These are phyloP conservation scores for Epichloe festucae DNA, from an alignment of 2,329 filamentous ascomycete species.

Conservation along the genomic window DNA sequence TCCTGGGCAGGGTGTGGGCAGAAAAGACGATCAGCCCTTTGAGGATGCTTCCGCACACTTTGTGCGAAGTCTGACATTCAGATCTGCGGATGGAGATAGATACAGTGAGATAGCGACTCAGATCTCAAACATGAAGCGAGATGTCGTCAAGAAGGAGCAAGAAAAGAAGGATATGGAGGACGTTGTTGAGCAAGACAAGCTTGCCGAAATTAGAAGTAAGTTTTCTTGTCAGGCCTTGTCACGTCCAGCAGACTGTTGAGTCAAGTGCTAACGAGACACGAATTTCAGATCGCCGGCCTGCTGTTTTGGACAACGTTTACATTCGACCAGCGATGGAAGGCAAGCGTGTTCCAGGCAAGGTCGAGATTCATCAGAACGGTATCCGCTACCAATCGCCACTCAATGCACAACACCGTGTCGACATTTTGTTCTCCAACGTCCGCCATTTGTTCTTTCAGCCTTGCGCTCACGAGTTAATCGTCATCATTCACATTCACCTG, in stretches of 20 bases:
- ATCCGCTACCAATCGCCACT: conserved; percentile 81
- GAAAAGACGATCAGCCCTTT: conserved; percentile 95
- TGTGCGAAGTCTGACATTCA: conserved; percentile 86
- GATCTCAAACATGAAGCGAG: conserved; percentile 93
- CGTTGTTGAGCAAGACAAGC: conserved; percentile 96
- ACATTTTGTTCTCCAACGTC: conserved; percentile 95
- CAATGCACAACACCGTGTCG: conserved; percentile 70
- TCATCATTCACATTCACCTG: conserved; percentile 94
- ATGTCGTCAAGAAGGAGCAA: conserved; percentile 81
- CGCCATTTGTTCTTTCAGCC: conserved; percentile 99
- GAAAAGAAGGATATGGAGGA: conserved; percentile 99
- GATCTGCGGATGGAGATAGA: conserved; percentile 76
- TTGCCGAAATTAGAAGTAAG: conserved; percentile 84
- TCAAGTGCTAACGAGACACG: not conserved
- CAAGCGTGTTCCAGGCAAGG: conserved; percentile 88
- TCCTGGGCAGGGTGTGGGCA: conserved; percentile 88
- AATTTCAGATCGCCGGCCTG: conserved; percentile 64
- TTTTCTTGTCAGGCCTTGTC: not conserved
- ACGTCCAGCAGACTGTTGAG: not conserved
- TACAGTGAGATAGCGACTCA: conserved; percentile 85
- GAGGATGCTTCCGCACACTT: conserved; percentile 95
- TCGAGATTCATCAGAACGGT: conserved; percentile 98
- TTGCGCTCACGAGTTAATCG: conserved; percentile 88
- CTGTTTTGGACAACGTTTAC: conserved; percentile 86
- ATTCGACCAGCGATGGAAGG: conserved; percentile 91